Evolutionary conservation across 2,329 filamentous ascomycete genomes (phyloP).

Genomic region (Colletotrichum lupini): DNA sequence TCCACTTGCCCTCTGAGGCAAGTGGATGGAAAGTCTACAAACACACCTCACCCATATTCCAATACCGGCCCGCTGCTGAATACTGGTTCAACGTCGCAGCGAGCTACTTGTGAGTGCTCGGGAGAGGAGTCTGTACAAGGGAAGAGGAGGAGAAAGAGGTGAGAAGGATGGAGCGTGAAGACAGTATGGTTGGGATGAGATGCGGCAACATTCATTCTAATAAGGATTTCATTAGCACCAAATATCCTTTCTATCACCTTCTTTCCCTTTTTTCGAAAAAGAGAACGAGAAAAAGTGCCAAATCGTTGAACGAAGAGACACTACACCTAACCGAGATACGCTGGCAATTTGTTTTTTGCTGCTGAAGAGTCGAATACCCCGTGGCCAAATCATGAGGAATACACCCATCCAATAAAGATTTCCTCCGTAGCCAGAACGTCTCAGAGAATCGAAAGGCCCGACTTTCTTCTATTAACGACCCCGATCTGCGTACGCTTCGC

Average conservation of each 20-base stretch:
- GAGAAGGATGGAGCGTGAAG: neutral
- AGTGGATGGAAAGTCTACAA: slow-evolving; percentile 3
- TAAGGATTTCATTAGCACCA: neutral
- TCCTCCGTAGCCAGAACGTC: neutral
- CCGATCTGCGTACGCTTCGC: neutral
- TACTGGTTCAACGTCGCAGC: neutral
- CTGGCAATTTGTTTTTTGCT: neutral
- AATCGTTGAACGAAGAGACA: neutral
- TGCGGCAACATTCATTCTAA: neutral
- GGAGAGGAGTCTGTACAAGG: neutral
- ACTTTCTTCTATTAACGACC: neutral
- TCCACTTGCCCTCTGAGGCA: slow-evolving; percentile 12
- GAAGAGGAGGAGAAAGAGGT: neutral
- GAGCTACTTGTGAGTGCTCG: neutral
- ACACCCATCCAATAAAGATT: neutral
- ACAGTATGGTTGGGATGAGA: neutral
- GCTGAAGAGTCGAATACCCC: neutral
- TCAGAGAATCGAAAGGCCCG: neutral
- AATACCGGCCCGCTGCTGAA: slow-evolving; percentile 3
- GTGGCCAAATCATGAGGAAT: no score
- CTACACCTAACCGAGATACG: neutral
- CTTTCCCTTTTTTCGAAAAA: neutral
- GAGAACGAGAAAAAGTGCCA: neutral
- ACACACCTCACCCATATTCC: neutral
- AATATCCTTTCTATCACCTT: neutral